Conservation (phyloP, 306 rosid species). For the Quercus variabilis region DNA sequence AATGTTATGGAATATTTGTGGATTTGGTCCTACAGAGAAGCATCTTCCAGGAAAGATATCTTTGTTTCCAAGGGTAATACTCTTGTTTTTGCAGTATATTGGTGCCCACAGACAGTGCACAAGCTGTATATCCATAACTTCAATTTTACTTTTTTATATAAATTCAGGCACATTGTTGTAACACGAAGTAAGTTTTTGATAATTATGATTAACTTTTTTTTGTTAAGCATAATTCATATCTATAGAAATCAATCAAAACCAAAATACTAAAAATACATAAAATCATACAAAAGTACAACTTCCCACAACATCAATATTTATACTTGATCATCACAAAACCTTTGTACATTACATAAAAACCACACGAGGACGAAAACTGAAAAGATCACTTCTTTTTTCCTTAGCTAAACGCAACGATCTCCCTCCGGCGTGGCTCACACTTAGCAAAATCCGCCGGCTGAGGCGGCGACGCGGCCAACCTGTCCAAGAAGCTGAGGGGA, state of each 20-base stretch:
- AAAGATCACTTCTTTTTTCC: neutral
- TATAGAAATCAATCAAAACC: neutral
- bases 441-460: neutral
- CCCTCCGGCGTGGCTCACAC: neutral
- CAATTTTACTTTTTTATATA: too few relatives aligned
- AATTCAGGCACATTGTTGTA: too few relatives aligned
- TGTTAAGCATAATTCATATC: neutral
- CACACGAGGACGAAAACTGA: neutral
- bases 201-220: too few relatives aligned
- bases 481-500: conserved; percentile 13
- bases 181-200: too few relatives aligned
- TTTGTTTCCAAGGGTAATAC: too few relatives aligned
- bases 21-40: too few relatives aligned
- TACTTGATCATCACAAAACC: neutral
- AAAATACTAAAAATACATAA: neutral
- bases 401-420: conserved; percentile 19
- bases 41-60: too few relatives aligned
- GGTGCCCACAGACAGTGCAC: too few relatives aligned
- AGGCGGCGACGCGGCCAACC: conserved; percentile 15
- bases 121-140: too few relatives aligned
- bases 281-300: neutral
- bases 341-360: neutral
- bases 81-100: too few relatives aligned
- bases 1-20: too few relatives aligned
- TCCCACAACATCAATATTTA: neutral